A percentile compares a stretch with the other conserved stretches of the same genome.
phyloP scores from a whole-genome alignment of 1,284 basidiomycete genomes.

The Boletus semigastroideus region DNA sequence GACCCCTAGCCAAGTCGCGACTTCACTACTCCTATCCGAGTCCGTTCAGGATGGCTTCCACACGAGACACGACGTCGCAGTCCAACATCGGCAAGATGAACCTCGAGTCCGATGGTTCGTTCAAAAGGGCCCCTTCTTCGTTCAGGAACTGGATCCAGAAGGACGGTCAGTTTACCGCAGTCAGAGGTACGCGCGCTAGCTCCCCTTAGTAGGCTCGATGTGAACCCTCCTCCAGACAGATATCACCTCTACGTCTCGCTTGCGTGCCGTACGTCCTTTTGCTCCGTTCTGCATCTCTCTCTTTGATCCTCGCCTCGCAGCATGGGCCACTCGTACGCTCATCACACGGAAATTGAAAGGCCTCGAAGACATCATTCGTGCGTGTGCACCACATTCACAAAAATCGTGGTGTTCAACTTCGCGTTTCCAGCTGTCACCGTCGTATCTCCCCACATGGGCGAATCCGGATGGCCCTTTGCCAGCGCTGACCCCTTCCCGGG shows the following conservation, averaged over 20 bases:
- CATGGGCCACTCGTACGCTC: slow-evolving; percentile 92
- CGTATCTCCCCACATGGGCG: slow-evolving; percentile 87
- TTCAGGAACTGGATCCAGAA: slow-evolving; percentile 78
- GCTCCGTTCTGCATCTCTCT: neutral
- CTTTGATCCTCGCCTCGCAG: slow-evolving; percentile 34
- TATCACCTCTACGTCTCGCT: slow-evolving; percentile 89
- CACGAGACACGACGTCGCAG: slow-evolving; percentile 38
- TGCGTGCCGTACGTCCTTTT: slow-evolving; percentile 63
- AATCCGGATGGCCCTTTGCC: slow-evolving; percentile 87
- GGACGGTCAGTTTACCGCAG: slow-evolving; percentile 77
- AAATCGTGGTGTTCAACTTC: neutral
- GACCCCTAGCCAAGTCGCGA: slow-evolving; percentile 3
- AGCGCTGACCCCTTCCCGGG: slow-evolving; percentile 67
- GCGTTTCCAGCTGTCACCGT: slow-evolving; percentile 58
- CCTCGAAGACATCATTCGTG: slow-evolving; percentile 81
- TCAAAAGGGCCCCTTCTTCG: slow-evolving; percentile 70
- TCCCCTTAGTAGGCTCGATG: neutral
- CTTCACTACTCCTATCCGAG: neutral
- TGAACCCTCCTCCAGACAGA: slow-evolving; percentile 52
- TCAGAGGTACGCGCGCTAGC: slow-evolving; percentile 59
- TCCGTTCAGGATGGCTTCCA: slow-evolving; percentile 23
- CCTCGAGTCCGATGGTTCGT: slow-evolving; percentile 70
- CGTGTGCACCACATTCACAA: slow-evolving; percentile 29
- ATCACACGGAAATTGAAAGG: slow-evolving; percentile 92
- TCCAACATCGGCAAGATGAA: slow-evolving; percentile 69